These are phyloP conservation scores for Phytophthora ohioensis DNA, from an alignment of 352 stramenopile genomes.

Conservation along the genomic window DNA sequence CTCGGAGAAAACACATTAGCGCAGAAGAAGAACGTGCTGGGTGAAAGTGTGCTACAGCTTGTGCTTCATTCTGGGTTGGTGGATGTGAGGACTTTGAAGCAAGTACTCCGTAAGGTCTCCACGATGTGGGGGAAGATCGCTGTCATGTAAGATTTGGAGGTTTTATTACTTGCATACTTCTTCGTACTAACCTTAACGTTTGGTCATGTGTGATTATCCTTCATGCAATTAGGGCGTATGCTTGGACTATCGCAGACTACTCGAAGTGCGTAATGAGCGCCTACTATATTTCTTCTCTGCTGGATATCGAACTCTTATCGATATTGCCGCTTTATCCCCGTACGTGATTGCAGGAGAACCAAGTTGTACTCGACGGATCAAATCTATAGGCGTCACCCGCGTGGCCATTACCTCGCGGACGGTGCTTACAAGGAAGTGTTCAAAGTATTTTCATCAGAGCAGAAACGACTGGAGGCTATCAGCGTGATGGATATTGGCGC, in stretches of 20 bases:
- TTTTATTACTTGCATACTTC: conserved; percentile 1
- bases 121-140: conserved; percentile 53
- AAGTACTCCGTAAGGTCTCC: conserved; percentile 51
- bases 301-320: conserved; percentile 9
- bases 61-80: conserved; percentile 58
- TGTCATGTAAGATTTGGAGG: conserved; percentile 46
- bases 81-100: conserved; percentile 40
- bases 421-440: conserved; percentile 92
- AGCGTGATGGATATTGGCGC: conserved; percentile 94
- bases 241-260: conserved; percentile 64
- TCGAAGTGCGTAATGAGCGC: conserved; percentile 44
- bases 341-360: conserved; percentile 45
- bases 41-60: conserved; percentile 52
- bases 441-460: conserved; percentile 75
- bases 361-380: conserved; percentile 48
- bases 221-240: conserved; percentile 46
- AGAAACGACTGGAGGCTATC: conserved; percentile 77
- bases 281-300: background rate
- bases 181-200: background rate
- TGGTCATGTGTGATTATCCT: conserved; percentile 1
- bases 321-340: conserved; percentile 3
- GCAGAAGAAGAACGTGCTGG: conserved; percentile 36
- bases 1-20: conserved; percentile 14
- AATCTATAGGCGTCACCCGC: conserved; percentile 64
- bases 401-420: conserved; percentile 80